Evolutionary conservation across 331 rosid genomes (phyloP).

Genomic region (Quercus tomentella): DNA sequence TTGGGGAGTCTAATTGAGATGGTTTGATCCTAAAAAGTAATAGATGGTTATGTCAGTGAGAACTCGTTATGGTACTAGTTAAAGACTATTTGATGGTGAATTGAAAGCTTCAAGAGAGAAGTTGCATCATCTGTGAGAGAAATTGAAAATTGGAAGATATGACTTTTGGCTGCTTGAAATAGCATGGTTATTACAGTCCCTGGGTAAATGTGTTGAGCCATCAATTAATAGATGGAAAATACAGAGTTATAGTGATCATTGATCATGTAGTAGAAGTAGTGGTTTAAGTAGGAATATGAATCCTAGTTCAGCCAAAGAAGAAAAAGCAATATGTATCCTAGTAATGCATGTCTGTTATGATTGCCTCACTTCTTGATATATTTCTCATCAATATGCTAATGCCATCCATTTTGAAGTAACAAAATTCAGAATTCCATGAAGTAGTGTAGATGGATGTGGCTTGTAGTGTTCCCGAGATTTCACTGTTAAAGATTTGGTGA

Average conservation of each 20-base stretch:
- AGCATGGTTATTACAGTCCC: not conserved
- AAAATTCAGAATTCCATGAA: not conserved
- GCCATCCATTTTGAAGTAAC: not conserved
- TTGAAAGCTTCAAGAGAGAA: not conserved
- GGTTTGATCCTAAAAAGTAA: not conserved
- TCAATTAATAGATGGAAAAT: not conserved
- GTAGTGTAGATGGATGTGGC: not conserved
- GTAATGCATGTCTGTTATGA: not conserved
- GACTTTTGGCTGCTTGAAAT: too few species aligned
- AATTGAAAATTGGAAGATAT: not conserved
- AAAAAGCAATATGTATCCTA: not conserved
- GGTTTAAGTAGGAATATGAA: not conserved
- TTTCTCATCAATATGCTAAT: not conserved
- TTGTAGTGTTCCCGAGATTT: not conserved
- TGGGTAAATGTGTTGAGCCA: not conserved
- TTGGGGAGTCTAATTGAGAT: not conserved
- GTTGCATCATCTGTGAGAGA: not conserved
- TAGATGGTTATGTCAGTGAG: not conserved
- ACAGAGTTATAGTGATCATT: not conserved
- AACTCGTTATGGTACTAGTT: not conserved
- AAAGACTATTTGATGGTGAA: not conserved
- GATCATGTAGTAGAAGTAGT: too few species aligned
- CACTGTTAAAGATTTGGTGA: not conserved
- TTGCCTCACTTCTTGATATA: not conserved
- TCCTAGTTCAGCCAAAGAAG: not conserved